A percentile compares a stretch with the other conserved stretches of the same genome.
These are phyloP conservation scores for Haplographium delicatum DNA, from an alignment of 495 filamentous ascomycete genomes.

Conservation along the genomic window DNA sequence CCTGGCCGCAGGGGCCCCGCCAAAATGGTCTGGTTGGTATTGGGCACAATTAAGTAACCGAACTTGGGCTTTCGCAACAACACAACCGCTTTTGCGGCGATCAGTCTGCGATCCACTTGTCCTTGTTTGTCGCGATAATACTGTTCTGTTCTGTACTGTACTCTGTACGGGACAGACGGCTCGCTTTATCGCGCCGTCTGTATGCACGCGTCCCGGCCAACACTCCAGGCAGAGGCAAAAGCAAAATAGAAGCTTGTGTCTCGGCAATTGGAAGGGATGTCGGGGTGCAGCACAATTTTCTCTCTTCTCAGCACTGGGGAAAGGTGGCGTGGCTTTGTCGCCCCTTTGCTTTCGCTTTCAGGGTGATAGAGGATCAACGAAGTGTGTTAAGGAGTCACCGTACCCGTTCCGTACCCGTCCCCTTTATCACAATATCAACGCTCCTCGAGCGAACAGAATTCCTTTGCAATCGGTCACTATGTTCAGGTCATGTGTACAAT, in stretches of 20 bases:
- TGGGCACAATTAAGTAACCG: too few species aligned
- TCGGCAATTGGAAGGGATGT: conserved; percentile 4
- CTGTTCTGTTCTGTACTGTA: not conserved
- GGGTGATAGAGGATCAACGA: conserved; percentile 5
- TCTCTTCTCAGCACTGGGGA: too few species aligned
- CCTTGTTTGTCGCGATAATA: not conserved
- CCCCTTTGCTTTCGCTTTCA: conserved; percentile 4
- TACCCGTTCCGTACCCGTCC: conserved; percentile 15
- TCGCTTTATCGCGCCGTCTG: not conserved
- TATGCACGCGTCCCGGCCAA: not conserved
- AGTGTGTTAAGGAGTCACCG: conserved; percentile 26
- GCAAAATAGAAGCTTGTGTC: conserved; percentile 19
- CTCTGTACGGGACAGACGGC: too few species aligned
- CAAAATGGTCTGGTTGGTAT: too few species aligned
- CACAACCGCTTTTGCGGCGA: not conserved
- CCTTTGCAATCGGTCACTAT: conserved; percentile 22
- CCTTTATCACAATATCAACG: not conserved
- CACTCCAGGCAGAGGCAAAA: conserved; percentile 2
- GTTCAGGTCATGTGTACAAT: conserved; percentile 26
- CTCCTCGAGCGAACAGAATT: conserved; percentile 17
- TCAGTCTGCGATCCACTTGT: not conserved
- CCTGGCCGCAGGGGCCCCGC: not conserved
- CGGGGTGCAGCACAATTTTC: conserved; percentile 4
- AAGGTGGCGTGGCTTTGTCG: not conserved
- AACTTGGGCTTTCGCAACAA: too few species aligned